Evolutionary conservation across 2,329 filamentous ascomycete species (phyloP), one percentile per base, ranked within the genome.

Genomic region (Metarhizium brunneum): DNA sequence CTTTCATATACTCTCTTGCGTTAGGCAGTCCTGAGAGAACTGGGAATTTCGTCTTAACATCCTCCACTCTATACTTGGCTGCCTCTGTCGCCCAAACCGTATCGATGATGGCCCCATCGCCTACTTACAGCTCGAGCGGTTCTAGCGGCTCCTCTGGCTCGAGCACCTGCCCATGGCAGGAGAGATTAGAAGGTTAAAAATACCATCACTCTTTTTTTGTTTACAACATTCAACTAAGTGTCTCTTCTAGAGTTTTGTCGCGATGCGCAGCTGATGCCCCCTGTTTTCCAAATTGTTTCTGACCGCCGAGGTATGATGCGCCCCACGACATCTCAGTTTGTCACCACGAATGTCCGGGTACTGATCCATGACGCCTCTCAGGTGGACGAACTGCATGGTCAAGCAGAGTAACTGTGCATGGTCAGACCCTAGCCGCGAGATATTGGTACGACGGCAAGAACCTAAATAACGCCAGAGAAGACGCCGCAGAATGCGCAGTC

Each of bases 361-460:
- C 52, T 57, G 48, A 57, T 40, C 14, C 35, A n/a, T 20, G 13
- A 36, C 40, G 8, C 18, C 18, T 47, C 20, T 5, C 32, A 94
- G 91, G 90, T 63, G 90, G 90, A 62, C 88, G 91, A 64, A 96
- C 91, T 57, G 91, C 91, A 56, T 96, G 91, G 91, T 92, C 90
- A 56, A 88, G 86, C 75, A 81, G 80, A 57, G 90, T 95, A 57
- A 83, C 78, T n/a, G 81, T 95, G 56, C 77, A 82, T 63, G 85
- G 85, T 54, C 73, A 79, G 52, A 78, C 74, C 50, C 79, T 89
- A 64, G 68, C 79, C n/a, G 90, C 90, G 50, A 83, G 90, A 59
- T 95, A 84, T 73, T 96, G 90, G 90, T 96, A 95, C 72, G 91
- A 95, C 70, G 90, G 90, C 58, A 84, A 90, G 68, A 90, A 90